A percentile compares a stretch with the other conserved stretches of the same genome.
Evolutionary conservation across 805 yeast genomes (phyloP).

Genomic region (Zygotorulaspora sp.): DNA sequence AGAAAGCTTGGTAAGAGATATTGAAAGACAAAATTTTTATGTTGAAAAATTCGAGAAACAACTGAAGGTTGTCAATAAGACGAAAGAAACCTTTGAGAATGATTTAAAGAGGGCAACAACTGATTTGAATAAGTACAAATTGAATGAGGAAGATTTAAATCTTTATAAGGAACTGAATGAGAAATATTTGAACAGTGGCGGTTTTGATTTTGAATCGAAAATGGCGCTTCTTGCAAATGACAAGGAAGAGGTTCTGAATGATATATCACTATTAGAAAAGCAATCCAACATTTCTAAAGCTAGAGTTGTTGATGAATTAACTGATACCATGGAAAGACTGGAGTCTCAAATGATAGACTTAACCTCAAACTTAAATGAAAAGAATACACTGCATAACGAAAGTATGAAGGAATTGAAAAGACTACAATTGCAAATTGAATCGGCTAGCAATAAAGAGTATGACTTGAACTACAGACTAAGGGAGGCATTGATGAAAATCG

Average conservation of each 20-base stretch:
- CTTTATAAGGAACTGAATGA: constrained; percentile 59
- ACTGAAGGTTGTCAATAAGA: constrained; percentile 42
- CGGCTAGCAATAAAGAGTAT: constrained; percentile 45
- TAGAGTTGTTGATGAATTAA: constrained; percentile 35
- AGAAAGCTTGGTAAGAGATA: constrained; percentile 48
- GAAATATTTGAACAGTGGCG: constrained; percentile 52
- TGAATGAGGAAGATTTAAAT: constrained; percentile 48
- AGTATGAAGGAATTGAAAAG: constrained; percentile 36
- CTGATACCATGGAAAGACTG: constrained; percentile 32
- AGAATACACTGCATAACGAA: constrained; percentile 31
- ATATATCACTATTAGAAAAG: constrained; percentile 37
- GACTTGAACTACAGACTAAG: constrained; percentile 61
- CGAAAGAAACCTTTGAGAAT: constrained; percentile 38
- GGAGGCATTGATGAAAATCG: constrained; percentile 54
- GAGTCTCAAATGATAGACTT: constrained; percentile 32
- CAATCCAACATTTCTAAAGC: constrained; percentile 36
- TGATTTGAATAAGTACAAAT: constrained; percentile 31
- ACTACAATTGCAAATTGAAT: constrained; percentile 39
- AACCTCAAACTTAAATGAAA: constrained; percentile 37
- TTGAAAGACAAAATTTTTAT: constrained; percentile 44
- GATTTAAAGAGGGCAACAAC: constrained; percentile 31
- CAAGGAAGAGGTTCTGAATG: constrained; percentile 40
- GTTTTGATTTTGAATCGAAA: constrained; percentile 50
- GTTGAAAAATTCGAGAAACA: constrained; percentile 45
- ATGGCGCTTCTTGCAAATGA: constrained; percentile 41